Conservation (phyloP, 225 moss, liverwort and hornwort species). For the Pleurozium schreberi region DNA sequence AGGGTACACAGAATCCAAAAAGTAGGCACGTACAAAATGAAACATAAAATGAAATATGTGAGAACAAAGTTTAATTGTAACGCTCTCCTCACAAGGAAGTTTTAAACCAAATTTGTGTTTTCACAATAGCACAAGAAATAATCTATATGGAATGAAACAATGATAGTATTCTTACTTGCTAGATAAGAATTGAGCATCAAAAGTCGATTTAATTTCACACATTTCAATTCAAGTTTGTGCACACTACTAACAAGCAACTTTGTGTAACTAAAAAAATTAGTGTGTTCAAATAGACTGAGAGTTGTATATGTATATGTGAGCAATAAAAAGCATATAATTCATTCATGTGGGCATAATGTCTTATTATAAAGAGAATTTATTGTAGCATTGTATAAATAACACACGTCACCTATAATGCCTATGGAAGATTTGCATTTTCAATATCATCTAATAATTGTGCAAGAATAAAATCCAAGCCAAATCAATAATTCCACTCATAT, state of each 20-base stretch:
- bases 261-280: no score
- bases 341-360: fast-evolving
- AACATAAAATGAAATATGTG: not conserved
- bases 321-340: not conserved
- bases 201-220: not conserved
- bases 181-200: not conserved
- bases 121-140: not conserved
- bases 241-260: no score
- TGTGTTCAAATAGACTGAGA: not conserved
- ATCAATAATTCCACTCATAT: not conserved
- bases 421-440: not conserved
- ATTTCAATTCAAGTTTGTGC: not conserved
- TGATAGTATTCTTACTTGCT: not conserved
- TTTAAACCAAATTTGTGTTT: not conserved
- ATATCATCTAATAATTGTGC: not conserved
- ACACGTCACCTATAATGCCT: not conserved
- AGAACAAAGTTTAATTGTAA: not conserved
- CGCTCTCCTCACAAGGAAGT: fast-evolving
- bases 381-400: no score
- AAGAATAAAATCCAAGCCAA: not conserved
- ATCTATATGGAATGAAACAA: not conserved
- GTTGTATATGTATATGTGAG: not conserved
- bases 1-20: not conserved
- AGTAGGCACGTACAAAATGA: not conserved
- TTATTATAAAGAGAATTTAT: no score